A percentile compares a stretch with the other conserved stretches of the same genome.
Conservation (phyloP, 2,329 filamentous ascomycete species). For the Botrytis sinoallii region DNA sequence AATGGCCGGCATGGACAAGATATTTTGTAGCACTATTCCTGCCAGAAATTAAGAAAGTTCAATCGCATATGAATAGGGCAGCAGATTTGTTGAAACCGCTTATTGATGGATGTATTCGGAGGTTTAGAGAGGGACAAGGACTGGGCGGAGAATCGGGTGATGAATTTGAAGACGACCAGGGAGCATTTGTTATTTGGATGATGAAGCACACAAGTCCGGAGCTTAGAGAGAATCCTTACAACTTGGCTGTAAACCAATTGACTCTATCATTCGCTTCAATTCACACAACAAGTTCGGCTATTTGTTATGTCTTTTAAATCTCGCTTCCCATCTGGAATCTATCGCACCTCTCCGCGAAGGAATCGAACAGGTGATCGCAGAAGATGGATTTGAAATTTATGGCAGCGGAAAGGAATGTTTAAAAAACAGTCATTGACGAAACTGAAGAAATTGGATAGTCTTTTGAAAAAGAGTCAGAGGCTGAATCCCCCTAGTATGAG, state of each 20-base stretch:
- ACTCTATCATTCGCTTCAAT: slow-evolving; percentile 43
- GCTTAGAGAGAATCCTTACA: not conserved
- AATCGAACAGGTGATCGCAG: slow-evolving; percentile 34
- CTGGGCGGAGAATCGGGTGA: not conserved
- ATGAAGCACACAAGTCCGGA: slow-evolving; percentile 1
- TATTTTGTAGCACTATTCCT: not conserved
- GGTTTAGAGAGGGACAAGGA: not conserved
- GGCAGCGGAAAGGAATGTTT: slow-evolving; percentile 31
- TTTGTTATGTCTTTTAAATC: slow-evolving; percentile 51
- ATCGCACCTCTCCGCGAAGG: slow-evolving; percentile 30
- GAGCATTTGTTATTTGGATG: not conserved
- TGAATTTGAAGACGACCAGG: not conserved
- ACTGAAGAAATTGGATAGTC: slow-evolving; percentile 42
- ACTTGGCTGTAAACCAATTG: not conserved
- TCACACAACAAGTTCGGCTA: slow-evolving; percentile 48
- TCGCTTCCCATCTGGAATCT: slow-evolving; percentile 49
- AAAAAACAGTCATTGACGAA: slow-evolving; percentile 31
- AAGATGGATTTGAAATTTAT: slow-evolving; percentile 48
- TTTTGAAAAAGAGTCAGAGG: slow-evolving; percentile 43
- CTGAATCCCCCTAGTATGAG: slow-evolving; percentile 33
- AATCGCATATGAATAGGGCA: not conserved
- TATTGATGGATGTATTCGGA: not conserved
- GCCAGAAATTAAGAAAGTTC: not conserved
- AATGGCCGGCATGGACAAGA: not conserved
- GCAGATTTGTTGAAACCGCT: not conserved